phyloP scores from a whole-genome alignment of 805 yeast genomes.

The Wickerhamiella spandovensis region DNA sequence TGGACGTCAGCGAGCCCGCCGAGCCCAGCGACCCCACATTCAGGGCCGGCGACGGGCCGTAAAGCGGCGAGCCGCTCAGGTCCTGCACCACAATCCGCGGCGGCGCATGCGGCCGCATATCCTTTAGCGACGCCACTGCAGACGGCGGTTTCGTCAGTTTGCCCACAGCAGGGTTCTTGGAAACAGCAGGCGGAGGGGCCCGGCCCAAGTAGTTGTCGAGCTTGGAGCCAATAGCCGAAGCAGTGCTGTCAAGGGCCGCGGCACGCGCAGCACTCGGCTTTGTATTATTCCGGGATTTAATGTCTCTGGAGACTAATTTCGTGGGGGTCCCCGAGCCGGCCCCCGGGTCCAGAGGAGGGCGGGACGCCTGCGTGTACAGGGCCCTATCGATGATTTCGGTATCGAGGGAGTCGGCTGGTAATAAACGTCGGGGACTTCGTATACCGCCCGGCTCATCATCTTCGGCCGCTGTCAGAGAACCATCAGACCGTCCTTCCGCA shows the following conservation, averaged over 20 bases:
- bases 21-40: slow-evolving; percentile 3
- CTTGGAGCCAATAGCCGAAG: not conserved
- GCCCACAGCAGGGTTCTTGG: not conserved
- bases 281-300: not conserved
- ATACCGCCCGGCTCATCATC: slow-evolving; percentile 21
- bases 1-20: slow-evolving; percentile 8
- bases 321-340: too few species aligned
- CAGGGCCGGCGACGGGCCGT: not conserved
- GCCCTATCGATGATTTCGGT: slow-evolving; percentile 10
- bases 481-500: slow-evolving; percentile 11
- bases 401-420: slow-evolving; percentile 9
- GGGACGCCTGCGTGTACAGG: not conserved
- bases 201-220: not conserved
- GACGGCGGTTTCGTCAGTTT: not conserved
- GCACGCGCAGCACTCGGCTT: too few species aligned
- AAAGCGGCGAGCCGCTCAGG: not conserved
- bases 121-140: not conserved
- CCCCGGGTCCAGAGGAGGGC: not conserved
- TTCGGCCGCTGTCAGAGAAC: slow-evolving; percentile 12
- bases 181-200: not conserved
- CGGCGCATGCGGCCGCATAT: not conserved
- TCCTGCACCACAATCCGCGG: not conserved
- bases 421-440: slow-evolving; percentile 10
- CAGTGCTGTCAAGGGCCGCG: not conserved
- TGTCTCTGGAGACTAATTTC: not conserved